These are phyloP conservation scores for Triticum timopheevii DNA, from an alignment of 176 grass and related monocot genomes.

Conservation along the genomic window DNA sequence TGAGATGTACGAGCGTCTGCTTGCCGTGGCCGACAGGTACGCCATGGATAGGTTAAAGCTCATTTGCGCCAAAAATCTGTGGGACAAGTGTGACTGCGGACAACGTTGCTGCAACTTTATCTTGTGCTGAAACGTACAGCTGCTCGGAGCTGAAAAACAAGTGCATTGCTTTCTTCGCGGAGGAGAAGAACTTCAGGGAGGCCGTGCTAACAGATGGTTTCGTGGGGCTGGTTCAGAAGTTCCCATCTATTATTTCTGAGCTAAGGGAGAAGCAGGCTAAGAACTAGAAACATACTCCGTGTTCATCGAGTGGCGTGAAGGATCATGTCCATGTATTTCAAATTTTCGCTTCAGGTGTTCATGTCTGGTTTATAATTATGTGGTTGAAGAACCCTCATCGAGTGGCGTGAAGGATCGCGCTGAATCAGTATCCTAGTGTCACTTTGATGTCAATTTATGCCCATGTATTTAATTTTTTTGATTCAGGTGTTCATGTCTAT, in stretches of 20 bases:
- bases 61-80: conserved; percentile 42
- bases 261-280: too few relatives aligned
- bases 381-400: too few relatives aligned
- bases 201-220: conserved; percentile 16
- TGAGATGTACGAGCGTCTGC: neutral
- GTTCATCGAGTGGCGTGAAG: too few relatives aligned
- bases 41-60: conserved; percentile 51
- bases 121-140: conserved; percentile 41
- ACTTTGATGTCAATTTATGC: too few relatives aligned
- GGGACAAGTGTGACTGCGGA: conserved; percentile 20
- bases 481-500: too few relatives aligned
- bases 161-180: conserved; percentile 48
- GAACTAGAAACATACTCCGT: too few relatives aligned
- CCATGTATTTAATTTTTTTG: too few relatives aligned
- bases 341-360: too few relatives aligned
- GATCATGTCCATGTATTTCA: too few relatives aligned
- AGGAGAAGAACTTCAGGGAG: conserved; percentile 34
- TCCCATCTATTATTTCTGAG: neutral
- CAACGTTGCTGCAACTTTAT: conserved; percentile 26
- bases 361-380: too few relatives aligned
- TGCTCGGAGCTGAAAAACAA: conserved; percentile 47
- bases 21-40: conserved; percentile 59
- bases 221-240: neutral
- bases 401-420: too few relatives aligned
- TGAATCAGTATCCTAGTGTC: too few relatives aligned